Conservation (phyloP, 164 flowering plant species). For the Tinospora cordifolia region DNA sequence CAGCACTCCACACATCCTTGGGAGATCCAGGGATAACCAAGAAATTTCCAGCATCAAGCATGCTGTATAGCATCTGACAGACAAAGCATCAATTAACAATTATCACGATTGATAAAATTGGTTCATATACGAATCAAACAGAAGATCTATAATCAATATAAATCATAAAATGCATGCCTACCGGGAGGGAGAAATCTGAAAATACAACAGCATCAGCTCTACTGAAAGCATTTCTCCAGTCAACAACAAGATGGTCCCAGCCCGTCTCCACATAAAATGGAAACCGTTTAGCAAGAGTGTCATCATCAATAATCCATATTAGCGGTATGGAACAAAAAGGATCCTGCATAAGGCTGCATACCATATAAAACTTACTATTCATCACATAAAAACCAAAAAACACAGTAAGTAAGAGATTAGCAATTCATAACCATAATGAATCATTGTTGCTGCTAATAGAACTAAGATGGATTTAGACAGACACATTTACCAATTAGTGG, state of each 20-base stretch:
- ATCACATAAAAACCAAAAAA: constrained; percentile 26
- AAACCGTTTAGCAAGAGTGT: constrained; percentile 69
- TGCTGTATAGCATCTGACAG: constrained; percentile 83
- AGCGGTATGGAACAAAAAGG: constrained; percentile 89
- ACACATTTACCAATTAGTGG: not conserved
- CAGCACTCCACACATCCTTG: constrained; percentile 79
- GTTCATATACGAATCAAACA: constrained; percentile 1
- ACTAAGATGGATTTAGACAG: not conserved
- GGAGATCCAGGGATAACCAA: constrained; percentile 91
- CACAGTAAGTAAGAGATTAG: constrained; percentile 4
- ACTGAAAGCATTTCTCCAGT: constrained; percentile 68
- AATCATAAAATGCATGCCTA: constrained; percentile 23
- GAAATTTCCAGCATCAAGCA: constrained; percentile 92
- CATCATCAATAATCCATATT: constrained; percentile 89
- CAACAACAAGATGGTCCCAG: constrained; percentile 50
- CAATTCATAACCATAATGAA: not conserved
- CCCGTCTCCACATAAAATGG: constrained; percentile 54
- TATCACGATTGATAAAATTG: not conserved
- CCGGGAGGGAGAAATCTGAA: constrained; percentile 80
- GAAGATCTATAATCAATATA: not conserved
- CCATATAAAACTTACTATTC: constrained; percentile 55
- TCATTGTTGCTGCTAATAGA: not conserved
- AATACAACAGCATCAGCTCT: constrained; percentile 80
- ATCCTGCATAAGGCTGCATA: constrained; percentile 99
- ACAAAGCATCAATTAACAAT: constrained; percentile 18